Base-by-base conservation (phyloP, 768 basidiomycete species). In the Strobilomyces dryophilus region DNA sequence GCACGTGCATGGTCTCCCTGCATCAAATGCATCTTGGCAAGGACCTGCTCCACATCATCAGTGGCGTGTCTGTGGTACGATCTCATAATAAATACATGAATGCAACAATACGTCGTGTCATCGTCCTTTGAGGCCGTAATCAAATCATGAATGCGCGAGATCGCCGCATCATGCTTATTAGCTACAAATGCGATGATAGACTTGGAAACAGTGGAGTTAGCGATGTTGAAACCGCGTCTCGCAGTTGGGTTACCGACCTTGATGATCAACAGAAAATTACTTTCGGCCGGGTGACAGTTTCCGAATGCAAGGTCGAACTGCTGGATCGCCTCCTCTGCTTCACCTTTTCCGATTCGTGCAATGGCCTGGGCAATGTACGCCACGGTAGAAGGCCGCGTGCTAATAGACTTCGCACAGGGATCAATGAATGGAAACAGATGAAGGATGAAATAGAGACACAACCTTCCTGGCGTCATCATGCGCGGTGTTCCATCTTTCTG, bases 111-210 rank as follows among this genome's bases (percentile, higher is more conserved):
- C 35, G 4, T 20, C 39, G 9, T 56, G 4, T 37, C 41, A 1
- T 56, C 24, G 9, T 56, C 54, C 15, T 4, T 36, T 21, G 34
- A 15, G 0, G 49, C 4, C 5, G 36, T 9, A 18, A 37, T 37
- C 15, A 37, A 9, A 10, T 37, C 36, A n/a, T 37, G 35, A 36
- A 52, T 4, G n/a, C 54, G 57, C 4, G 54, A 32, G 20, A 58
- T 49, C 7, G 43, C 57, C 1, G 14, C n/a, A 1, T 52, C 51
- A 8, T 20, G 24, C 21, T 52, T 42, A 2, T 37, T 27, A 3
- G 43, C 21, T 1, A 39, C 12, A 9, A 48, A 56, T 12, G 52
- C 10, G 11, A 49, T 6, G 24, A 52, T 17, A 26, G 24, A n/a
- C 55, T 56, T 7, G n/a, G 5, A 5, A 18, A 20, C 39, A 21